Evolutionary conservation across 2,329 filamentous ascomycete genomes (phyloP).

Genomic region (Pezizomycotina sp.): DNA sequence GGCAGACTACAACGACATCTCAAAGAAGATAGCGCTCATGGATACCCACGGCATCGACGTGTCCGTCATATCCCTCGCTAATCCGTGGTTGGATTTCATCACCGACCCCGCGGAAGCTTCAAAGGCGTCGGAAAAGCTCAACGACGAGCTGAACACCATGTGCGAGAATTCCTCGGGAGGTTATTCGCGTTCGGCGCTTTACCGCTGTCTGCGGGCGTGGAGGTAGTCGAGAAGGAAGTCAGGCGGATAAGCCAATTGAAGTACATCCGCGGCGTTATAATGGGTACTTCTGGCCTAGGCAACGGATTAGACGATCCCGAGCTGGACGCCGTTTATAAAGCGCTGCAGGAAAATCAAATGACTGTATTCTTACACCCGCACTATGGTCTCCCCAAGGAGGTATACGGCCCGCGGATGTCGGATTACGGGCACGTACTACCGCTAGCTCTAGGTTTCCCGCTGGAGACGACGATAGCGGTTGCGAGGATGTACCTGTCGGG

Average conservation of each 20-base stretch:
- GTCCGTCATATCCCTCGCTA: slow-evolving; percentile 75
- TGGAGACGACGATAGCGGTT: slow-evolving; percentile 85
- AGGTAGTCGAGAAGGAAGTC: slow-evolving; percentile 49
- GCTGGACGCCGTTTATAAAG: slow-evolving; percentile 55
- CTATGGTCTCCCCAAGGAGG: slow-evolving; percentile 65
- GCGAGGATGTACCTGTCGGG: slow-evolving; percentile 74
- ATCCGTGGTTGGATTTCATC: slow-evolving; percentile 87
- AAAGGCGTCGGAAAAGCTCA: slow-evolving; percentile 49
- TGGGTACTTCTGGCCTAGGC: slow-evolving; percentile 70
- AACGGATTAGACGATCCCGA: slow-evolving; percentile 61
- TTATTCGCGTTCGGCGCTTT: slow-evolving; percentile 73
- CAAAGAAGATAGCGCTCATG: slow-evolving; percentile 76
- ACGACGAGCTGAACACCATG: slow-evolving; percentile 58
- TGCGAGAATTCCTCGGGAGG: slow-evolving; percentile 48
- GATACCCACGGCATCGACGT: slow-evolving; percentile 62
- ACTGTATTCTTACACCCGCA: slow-evolving; percentile 79
- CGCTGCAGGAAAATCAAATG: slow-evolving; percentile 46
- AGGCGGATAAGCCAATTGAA: slow-evolving; percentile 43
- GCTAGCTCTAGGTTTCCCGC: slow-evolving; percentile 57
- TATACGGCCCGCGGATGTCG: slow-evolving; percentile 55
- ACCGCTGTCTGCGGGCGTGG: slow-evolving; percentile 51
- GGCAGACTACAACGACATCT: slow-evolving; percentile 63
- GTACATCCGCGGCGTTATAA: slow-evolving; percentile 67
- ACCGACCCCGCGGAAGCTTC: slow-evolving; percentile 41
- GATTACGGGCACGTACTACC: slow-evolving; percentile 80